Evolutionary conservation across 2,329 filamentous ascomycete genomes (phyloP), one percentile per base, ranked within the genome.

Genomic region (Colletotrichum falcatum): DNA sequence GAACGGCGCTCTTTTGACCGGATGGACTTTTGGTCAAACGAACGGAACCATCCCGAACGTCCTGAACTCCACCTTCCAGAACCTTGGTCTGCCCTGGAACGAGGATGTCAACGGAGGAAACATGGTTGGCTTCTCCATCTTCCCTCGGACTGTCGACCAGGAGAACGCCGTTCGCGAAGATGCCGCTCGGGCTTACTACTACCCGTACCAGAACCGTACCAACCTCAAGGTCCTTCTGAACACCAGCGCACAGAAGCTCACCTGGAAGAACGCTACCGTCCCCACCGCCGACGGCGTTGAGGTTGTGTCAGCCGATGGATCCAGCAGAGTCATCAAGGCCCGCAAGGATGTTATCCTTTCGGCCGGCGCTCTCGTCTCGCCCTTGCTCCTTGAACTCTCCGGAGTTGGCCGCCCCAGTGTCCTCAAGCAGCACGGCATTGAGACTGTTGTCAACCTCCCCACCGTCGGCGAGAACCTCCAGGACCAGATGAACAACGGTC

Each of bases 401-500:
- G 87, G 87, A 0, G 81, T 89, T 18, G 87, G 87, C 0, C 81
- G 82, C 60, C 74, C 77, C 7, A 71, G 42, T 76, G 80, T 85
- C 20, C 77, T 88, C 2, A 70, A 79, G 3, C 73, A 80, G 8
- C 76, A 82, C 46, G 82, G 80, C 18, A 86, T 88, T 69, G 70
- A 82, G 16, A 80, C 80, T 33, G 76, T 80, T 23, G 75, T 88
- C 6, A 77, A 86, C 35, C 79, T 84, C 0, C 84, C 84, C 0
- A 86, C 85, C 3, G 86, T 89, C 0, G 87, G 87, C 0, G 84
- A 86, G 74, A 85, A 87, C 73, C 77, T 88, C 1, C 82, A 86
- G 71, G 86, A 88, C 59, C 86, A 89, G 74, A 77, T 87, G 18
- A 78, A 77, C 66, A 75, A 73, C 2, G 46, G 62, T 0, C 59